Conservation (phyloP, 805 yeast genomes). For the Saccharomycopsis schoenii region DNA sequence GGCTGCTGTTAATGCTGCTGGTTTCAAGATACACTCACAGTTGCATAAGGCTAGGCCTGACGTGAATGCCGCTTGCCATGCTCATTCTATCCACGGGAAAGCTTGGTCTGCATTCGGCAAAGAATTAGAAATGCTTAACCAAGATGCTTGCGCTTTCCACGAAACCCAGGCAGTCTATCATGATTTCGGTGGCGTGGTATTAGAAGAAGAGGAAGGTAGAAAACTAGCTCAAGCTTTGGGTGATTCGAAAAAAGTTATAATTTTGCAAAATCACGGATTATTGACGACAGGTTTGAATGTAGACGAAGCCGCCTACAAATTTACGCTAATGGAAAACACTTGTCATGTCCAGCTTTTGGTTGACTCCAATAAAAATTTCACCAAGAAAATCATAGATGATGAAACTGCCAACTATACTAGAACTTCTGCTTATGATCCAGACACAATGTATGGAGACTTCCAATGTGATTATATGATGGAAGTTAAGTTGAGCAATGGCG, state of each 20-base stretch:
- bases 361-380: constrained; percentile 39
- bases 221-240: constrained; percentile 55
- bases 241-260: constrained; percentile 40
- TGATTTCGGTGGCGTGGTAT: constrained; percentile 72
- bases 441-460: constrained; percentile 59
- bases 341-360: constrained; percentile 60
- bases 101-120: constrained; percentile 56
- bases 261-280: constrained; percentile 65
- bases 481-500: constrained; percentile 24
- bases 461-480: constrained; percentile 59
- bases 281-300: constrained; percentile 61
- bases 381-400: constrained; percentile 38
- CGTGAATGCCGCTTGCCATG: constrained; percentile 62
- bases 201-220: constrained; percentile 53
- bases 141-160: constrained; percentile 64
- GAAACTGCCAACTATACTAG: constrained; percentile 61
- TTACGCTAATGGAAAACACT: constrained; percentile 49
- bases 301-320: constrained; percentile 66
- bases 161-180: constrained; percentile 54
- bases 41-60: constrained; percentile 62
- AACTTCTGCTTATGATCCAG: constrained; percentile 52
- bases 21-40: constrained; percentile 61
- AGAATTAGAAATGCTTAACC: constrained; percentile 70
- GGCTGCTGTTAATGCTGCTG: constrained; percentile 54
- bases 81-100: constrained; percentile 57